Percentiles rank a stretch among this genome's conserved stretches.
Evolutionary conservation across 2,329 filamentous ascomycete species (phyloP).

Genomic region (Byssoonygena ceratinophila): DNA sequence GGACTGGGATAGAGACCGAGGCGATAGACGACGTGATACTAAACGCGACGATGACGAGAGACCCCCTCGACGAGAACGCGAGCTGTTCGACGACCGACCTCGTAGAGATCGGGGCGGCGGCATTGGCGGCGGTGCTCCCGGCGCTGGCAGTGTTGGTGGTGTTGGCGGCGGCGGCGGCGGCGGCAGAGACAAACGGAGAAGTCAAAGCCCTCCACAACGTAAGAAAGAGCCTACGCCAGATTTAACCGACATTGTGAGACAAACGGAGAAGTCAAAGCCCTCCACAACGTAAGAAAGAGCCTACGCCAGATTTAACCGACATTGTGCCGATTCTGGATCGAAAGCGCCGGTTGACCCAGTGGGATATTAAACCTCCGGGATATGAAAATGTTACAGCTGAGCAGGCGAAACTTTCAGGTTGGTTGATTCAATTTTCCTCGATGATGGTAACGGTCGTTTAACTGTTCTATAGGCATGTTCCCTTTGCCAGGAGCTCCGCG

Average conservation of each 20-base stretch:
- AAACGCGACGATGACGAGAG: constrained; percentile 59
- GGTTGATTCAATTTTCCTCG: constrained; percentile 16
- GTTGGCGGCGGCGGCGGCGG: too few relatives aligned
- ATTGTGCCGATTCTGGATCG: constrained; percentile 71
- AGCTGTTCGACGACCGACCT: constrained; percentile 53
- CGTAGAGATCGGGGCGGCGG: constrained; percentile 30
- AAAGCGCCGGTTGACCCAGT: constrained; percentile 89
- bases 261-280: constrained; percentile 66
- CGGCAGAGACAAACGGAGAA: constrained; percentile 52
- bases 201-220: constrained; percentile 69
- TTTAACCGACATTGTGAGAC: constrained; percentile 64
- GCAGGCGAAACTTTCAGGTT: constrained; percentile 85
- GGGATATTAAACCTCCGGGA: constrained; percentile 97
- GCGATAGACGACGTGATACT: constrained; percentile 49
- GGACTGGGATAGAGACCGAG: constrained; percentile 58
- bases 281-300: constrained; percentile 81
- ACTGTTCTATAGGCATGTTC: constrained; percentile 62
- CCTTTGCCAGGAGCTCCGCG: constrained; percentile 88
- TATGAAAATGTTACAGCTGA: constrained; percentile 98
- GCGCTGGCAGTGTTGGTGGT: too few relatives aligned
- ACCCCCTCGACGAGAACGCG: constrained; percentile 44
- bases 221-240: constrained; percentile 95
- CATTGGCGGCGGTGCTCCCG: too few relatives aligned
- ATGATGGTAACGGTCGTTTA: neutral
- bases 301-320: constrained; percentile 87